phyloP scores from a whole-genome alignment of 2,329 filamentous ascomycete genomes.

The Pyricularia sp. region DNA sequence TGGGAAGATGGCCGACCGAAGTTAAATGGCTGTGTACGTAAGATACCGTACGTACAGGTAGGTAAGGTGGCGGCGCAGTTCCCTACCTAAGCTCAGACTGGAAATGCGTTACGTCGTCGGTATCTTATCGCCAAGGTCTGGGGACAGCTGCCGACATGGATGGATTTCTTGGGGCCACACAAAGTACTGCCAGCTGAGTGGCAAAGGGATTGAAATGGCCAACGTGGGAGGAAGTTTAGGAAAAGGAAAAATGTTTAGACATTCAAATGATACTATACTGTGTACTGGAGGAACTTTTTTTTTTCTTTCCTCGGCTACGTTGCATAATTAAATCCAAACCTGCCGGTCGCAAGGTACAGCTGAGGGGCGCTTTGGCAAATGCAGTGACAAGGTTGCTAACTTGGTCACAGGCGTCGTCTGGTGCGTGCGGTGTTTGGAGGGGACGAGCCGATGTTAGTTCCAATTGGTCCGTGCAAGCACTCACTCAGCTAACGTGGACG shows the following conservation, averaged over 20 bases:
- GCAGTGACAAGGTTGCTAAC: background rate
- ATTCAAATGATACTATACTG: background rate
- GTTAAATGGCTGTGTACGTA: background rate
- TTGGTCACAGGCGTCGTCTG: background rate
- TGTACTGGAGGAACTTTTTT: background rate
- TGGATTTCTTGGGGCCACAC: background rate
- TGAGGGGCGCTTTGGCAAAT: background rate
- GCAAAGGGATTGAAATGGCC: background rate
- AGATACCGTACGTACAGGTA: background rate
- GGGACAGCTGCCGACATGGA: background rate
- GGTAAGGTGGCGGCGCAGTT: background rate
- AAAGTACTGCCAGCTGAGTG: background rate
- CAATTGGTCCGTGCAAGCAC: background rate
- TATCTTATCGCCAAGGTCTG: background rate
- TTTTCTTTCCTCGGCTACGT: background rate
- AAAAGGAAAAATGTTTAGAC: background rate
- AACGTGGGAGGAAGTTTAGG: background rate
- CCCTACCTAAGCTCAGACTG: background rate
- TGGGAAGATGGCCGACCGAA: background rate
- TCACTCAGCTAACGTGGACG: background rate
- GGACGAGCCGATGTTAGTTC: background rate
- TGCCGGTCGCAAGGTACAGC: background rate
- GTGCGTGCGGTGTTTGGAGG: background rate
- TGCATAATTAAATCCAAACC: background rate
- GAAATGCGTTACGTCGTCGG: background rate